Evolutionary conservation across 164 flowering plant species (phyloP), one percentile per base, ranked within the genome.

Genomic region (Tetrastigma voinierianum): DNA sequence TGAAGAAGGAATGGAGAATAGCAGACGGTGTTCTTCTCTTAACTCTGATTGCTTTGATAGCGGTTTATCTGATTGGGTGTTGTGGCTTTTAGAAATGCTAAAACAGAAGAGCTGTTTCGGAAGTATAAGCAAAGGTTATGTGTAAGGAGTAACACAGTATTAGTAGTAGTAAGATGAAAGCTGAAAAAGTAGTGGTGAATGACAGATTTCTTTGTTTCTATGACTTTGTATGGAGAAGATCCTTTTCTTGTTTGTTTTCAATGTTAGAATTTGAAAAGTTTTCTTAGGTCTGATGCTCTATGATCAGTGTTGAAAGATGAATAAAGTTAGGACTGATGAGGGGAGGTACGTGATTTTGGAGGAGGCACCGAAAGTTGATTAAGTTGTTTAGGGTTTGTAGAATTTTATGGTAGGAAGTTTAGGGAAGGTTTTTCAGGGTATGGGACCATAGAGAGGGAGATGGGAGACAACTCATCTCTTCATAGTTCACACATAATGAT

Each of bases 71-170:
- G 62, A 52, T 91, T 0, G 98, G 93, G 0, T 94, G 97, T 56
- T 88, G 95, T 69, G n/a, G 97, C 93, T 7, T 94, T 94, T 16
- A 86, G 96, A 72, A 91, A 85, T 62, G 97, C 97, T 45, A 90
- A 91, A 73, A 91, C 97, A 1, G 96, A 94, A 51, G 91, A 91
- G 10, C 74, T 94, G 6, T 94, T 94, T 47, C 72, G 85, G 8
- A 88, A 64, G 57, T 91, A 94, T 81, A 85, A 89, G 80, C 96
- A 90, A n/a, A 76, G 98, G 97, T 7, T 86, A 89, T 65, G 61
- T 70, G 2, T 88, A 69, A 74, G 9, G 16, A 17, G 24, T 51
- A 32, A 32, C 4, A 55, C 32, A 55, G 58, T 0, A 14, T 14
- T 8, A 21, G 58, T 17, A 16, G 23, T n/a, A n/a, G n/a, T n/a